These are phyloP conservation scores for Byssochlamys sp. DNA, from an alignment of 2,329 filamentous ascomycete species.

Conservation along the genomic window DNA sequence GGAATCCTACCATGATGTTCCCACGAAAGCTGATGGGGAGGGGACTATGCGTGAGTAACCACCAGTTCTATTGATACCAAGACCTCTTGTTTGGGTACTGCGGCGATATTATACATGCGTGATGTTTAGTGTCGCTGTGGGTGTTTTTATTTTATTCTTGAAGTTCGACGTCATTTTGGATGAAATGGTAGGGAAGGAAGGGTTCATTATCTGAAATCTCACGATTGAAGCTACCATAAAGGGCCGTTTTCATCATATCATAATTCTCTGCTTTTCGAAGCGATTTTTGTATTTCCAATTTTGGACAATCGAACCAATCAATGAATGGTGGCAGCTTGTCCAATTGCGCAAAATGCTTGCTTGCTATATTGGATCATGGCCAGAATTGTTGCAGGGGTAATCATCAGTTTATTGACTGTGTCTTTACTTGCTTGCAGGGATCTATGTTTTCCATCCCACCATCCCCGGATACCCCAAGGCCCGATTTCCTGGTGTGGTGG, in stretches of 20 bases:
- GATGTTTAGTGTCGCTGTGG: too few species aligned
- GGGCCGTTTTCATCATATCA: neutral
- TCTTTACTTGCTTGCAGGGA: conserved; percentile 45
- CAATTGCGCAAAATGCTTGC: neutral
- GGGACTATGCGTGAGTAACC: conserved; percentile 43
- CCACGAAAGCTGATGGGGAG: conserved; percentile 49
- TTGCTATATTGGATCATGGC: neutral
- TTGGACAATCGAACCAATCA: neutral
- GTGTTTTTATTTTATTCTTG: neutral
- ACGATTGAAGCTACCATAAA: neutral
- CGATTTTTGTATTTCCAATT: neutral
- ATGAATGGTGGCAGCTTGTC: neutral
- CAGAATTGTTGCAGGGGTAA: neutral
- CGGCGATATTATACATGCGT: conserved; percentile 1
- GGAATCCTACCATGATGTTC: conserved; percentile 51
- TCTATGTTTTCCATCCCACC: conserved; percentile 79
- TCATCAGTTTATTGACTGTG: neutral
- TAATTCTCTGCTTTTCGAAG: neutral
- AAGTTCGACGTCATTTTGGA: neutral
- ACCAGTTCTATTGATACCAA: conserved; percentile 1
- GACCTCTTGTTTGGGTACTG: neutral
- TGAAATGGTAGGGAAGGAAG: neutral
- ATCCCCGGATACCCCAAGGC: conserved; percentile 80
- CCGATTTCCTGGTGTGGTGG: conserved; percentile 75
- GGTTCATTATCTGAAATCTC: too few species aligned